Evolutionary conservation across 345 rosid species (phyloP).

Genomic region (Sisymbrium irio): DNA sequence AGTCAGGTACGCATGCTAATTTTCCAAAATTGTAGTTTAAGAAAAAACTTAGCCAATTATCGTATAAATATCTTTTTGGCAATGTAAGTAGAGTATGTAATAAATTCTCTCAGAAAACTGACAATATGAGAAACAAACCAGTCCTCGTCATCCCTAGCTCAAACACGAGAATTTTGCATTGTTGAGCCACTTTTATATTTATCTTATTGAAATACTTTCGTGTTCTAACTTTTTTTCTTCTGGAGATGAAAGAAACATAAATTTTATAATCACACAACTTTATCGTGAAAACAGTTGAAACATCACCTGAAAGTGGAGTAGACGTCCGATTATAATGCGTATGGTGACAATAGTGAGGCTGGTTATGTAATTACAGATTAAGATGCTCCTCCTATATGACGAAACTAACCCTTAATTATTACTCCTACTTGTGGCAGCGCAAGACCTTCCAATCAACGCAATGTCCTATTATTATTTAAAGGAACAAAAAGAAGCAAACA

Average conservation of each 20-base stretch:
- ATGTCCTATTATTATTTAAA: not conserved
- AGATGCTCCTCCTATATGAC: not conserved
- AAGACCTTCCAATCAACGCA: conserved; percentile 13
- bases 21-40: not conserved
- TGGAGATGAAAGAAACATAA: conserved; percentile 1
- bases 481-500: not conserved
- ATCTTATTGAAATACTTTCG: not conserved
- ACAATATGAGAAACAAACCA: conserved; percentile 14
- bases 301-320: conserved; percentile 17
- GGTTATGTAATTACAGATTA: conserved; percentile 1
- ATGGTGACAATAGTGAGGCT: conserved; percentile 4
- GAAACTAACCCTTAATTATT: conserved; percentile 4
- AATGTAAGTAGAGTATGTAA: not conserved
- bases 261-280: not conserved
- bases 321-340: not conserved
- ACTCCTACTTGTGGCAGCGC: conserved; percentile 8
- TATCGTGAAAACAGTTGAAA: conserved; percentile 34
- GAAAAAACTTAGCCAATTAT: not conserved
- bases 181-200: not conserved
- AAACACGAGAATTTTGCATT: conserved; percentile 26
- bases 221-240: not conserved
- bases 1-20: conserved; percentile 1
- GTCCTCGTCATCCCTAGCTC: conserved; percentile 27
- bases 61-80: not conserved
- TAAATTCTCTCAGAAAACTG: not conserved